Evolutionary conservation across 2,329 filamentous ascomycete genomes (phyloP).

Genomic region (Herpotrichia juniperi): DNA sequence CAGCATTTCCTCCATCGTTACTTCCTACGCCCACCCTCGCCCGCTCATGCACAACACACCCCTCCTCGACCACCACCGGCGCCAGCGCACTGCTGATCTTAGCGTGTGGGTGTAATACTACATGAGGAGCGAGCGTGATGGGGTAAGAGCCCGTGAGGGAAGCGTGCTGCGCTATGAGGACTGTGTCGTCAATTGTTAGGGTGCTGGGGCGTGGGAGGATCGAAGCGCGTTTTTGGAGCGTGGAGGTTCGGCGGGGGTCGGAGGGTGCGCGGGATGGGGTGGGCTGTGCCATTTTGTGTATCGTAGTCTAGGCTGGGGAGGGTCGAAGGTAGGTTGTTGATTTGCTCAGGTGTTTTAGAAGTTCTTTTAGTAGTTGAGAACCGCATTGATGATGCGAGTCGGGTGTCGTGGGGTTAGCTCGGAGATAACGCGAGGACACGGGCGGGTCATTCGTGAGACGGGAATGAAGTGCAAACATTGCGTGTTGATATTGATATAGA

Average conservation of each 20-base stretch:
- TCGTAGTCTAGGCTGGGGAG: background rate
- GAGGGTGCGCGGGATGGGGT: background rate
- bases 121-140: slow-evolving; percentile 78
- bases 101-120: slow-evolving; percentile 84
- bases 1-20: slow-evolving; percentile 9
- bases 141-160: slow-evolving; percentile 71
- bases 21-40: slow-evolving; percentile 47
- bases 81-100: slow-evolving; percentile 52
- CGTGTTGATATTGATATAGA: no score
- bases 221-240: slow-evolving; percentile 2
- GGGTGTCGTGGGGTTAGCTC: no score
- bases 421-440: background rate
- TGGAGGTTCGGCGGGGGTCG: background rate
- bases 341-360: no score
- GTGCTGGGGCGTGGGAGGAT: slow-evolving; percentile 44
- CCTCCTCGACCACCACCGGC: slow-evolving; percentile 51
- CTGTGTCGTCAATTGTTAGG: slow-evolving; percentile 52
- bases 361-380: no score
- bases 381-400: no score
- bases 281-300: background rate
- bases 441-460: background rate
- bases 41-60: slow-evolving; percentile 78
- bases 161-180: slow-evolving; percentile 56
- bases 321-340: no score
- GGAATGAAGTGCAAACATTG: no score